Evolutionary conservation across 352 stramenopile genomes (phyloP), one percentile per base, ranked within the genome.

Genomic region (Globisporangium camurandrum): DNA sequence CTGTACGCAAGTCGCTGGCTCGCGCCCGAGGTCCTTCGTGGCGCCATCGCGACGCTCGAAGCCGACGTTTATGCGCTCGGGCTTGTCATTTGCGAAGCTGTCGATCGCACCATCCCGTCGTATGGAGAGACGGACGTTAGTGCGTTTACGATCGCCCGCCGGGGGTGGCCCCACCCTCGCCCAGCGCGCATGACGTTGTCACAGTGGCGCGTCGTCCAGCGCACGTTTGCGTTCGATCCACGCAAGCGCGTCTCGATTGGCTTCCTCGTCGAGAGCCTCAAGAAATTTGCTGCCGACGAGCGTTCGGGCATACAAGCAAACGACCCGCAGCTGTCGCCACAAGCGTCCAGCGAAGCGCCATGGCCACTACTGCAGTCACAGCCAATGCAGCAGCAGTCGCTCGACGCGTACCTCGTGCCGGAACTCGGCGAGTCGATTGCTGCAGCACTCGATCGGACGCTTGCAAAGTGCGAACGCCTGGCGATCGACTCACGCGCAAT

Each of bases 1-100:
- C 17, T 9, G n/a, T 22, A 36, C 39, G 43, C 23, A 34, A 23
- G 53, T 40, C 60, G 60, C 6, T 72, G 66, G 66, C n/a, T n/a
- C n/a, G n/a, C n/a, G n/a, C n/a, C n/a, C n/a, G n/a, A n/a, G n/a
- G n/a, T n/a, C n/a, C n/a, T n/a, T n/a, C n/a, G n/a, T n/a, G n/a
- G n/a, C n/a, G n/a, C n/a, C n/a, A n/a, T n/a, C n/a, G n/a, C n/a
- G n/a, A n/a, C n/a, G n/a, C n/a, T n/a, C n/a, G n/a, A n/a, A n/a
- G n/a, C n/a, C n/a, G n/a, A n/a, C n/a, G n/a, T n/a, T n/a, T n/a
- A n/a, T n/a, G n/a, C n/a, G n/a, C n/a, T n/a, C n/a, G n/a, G n/a
- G n/a, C n/a, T n/a, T n/a, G n/a, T n/a, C n/a, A n/a, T n/a, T n/a
- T n/a, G n/a, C n/a, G n/a, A n/a, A n/a, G n/a, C n/a, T n/a, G n/a